Evolutionary conservation across 208 protist species (phyloP), one percentile per base, ranked within the genome.

Genomic region (Leishmania aethiopica): DNA sequence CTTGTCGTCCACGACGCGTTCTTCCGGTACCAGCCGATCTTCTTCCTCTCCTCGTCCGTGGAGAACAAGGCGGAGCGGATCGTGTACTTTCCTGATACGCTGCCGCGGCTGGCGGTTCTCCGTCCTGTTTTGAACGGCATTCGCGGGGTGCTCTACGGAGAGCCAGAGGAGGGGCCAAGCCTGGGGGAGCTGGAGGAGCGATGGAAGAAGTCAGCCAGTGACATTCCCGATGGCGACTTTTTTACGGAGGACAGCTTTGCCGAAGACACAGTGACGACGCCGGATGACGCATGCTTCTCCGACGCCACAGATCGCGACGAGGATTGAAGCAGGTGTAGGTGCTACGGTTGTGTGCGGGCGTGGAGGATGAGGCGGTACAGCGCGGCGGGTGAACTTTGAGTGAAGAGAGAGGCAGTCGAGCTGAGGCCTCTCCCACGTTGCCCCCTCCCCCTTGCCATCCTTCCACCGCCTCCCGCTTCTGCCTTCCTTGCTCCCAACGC

Each of bases 1-100:
- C 77, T 97, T 17, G 87, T 96, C 59, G 93, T 97, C 62, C 93
- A 97, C 81, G 94, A 97, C 71, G 85, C 92, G 6, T 97, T 94
- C 78, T 94, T 91, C 64, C 89, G 94, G 40, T 94, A 93, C 62
- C 92, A 93, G 80, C 91, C 87, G 17, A 93, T 97, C 1, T 96
- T 96, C 53, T 96, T 93, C 75, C 88, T 97, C 32, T 95, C 93
- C 64, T 90, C 90, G 6, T 92, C 91, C 22, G 84, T 97, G 10
- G 93, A 96, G 77, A 95, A 95, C 81, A 64, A 89, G 28, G 51
- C 89, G 22, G 47, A 78, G 35, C 86, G 91, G 1, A 25, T 96
- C 1, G 93, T 97, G 32, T 89, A 90, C 64, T 97, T 97, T 85
- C 85, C 89, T 32, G 86, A 93, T 47, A 93, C 90, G 37, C 81